Evolutionary conservation across 2,329 filamentous ascomycete genomes (phyloP), one percentile per base, ranked within the genome.

Genomic region (Bisporella sp.): DNA sequence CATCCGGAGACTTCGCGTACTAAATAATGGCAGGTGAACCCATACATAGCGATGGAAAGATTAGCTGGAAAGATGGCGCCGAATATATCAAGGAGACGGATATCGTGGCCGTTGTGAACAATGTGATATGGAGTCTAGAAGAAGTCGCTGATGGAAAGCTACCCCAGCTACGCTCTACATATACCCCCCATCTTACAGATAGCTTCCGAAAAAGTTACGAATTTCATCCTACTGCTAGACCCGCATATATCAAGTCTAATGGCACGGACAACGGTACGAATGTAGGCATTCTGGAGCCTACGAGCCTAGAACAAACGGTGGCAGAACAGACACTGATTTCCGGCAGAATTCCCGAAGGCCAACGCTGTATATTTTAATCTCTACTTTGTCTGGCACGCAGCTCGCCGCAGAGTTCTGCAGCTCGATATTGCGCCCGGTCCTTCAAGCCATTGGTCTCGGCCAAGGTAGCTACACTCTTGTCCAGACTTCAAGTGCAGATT

Each of bases 351-450:
- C 35, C n/a, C 8, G 35, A 8, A 37, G 8, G 8, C 35, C 35
- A 8, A 37, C 31, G 31, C 42, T 47, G 7, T 76, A 87, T 58
- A 71, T 89, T 13, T 65, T 91, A 28, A 73, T 90, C 13, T 90
- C 86, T 1, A 82, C 77, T 0, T 71, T 72, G 21, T 87, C 87
- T 0, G 87, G 87, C 11, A 77, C 76, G 1, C 76, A 79, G 1
- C 70, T 72, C 11, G 82, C 85, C 0, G 63, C 69, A 31, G 55
- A 61, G 1, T 81, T 85, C 57, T 87, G 78, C 66, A 63, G 76
- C 1, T 53, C 66, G 4, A 72, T 81, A 0, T 60, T 90, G 12
- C 66, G 69, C 48, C 82, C 81, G 1, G 64, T 87, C 1, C 70
- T 87, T 43, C 59, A 59, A 12, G 59, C 69, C 1, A 58, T 81